These are phyloP conservation scores for Pseudogymnoascus sp. DNA, from an alignment of 2,329 filamentous ascomycete species.

Conservation along the genomic window DNA sequence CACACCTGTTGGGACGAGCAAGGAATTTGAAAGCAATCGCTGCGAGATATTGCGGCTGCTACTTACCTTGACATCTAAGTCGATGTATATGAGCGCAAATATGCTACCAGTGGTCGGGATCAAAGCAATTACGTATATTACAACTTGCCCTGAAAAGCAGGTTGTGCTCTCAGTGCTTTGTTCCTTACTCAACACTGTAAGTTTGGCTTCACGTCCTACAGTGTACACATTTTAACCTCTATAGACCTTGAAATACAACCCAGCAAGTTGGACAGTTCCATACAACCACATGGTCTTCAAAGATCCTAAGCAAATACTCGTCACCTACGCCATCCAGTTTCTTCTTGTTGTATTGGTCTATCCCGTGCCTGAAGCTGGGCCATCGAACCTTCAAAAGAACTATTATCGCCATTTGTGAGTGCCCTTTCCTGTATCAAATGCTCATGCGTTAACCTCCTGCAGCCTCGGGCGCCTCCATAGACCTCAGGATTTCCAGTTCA, in stretches of 20 bases:
- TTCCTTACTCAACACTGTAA: slow-evolving; percentile 85
- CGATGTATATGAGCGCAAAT: slow-evolving; percentile 83
- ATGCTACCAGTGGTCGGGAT: slow-evolving; percentile 76
- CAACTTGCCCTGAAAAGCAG: slow-evolving; percentile 83
- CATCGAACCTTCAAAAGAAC: slow-evolving; percentile 67
- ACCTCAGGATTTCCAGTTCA: slow-evolving; percentile 94
- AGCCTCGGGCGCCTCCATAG: slow-evolving; percentile 65
- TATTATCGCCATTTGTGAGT: slow-evolving; percentile 85
- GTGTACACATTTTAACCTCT: slow-evolving; percentile 16
- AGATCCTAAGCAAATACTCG: slow-evolving; percentile 80
- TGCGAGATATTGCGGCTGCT: slow-evolving; percentile 83
- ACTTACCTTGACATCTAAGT: slow-evolving; percentile 78
- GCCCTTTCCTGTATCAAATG: neutral
- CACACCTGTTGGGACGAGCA: slow-evolving; percentile 76
- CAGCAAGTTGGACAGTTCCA: slow-evolving; percentile 85
- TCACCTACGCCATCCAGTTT: slow-evolving; percentile 81
- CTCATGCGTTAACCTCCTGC: neutral
- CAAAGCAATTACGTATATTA: slow-evolving; percentile 79
- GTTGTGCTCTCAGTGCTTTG: slow-evolving; percentile 83
- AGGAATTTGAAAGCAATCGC: slow-evolving; percentile 87
- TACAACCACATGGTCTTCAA: slow-evolving; percentile 90
- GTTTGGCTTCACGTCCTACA: slow-evolving; percentile 27
- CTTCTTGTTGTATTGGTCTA: slow-evolving; percentile 81
- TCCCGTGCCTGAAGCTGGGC: slow-evolving; percentile 71
- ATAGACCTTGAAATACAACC: slow-evolving; percentile 93